phyloP scores from a whole-genome alignment of 148 eudicot species.

The Camellia sinensis region DNA sequence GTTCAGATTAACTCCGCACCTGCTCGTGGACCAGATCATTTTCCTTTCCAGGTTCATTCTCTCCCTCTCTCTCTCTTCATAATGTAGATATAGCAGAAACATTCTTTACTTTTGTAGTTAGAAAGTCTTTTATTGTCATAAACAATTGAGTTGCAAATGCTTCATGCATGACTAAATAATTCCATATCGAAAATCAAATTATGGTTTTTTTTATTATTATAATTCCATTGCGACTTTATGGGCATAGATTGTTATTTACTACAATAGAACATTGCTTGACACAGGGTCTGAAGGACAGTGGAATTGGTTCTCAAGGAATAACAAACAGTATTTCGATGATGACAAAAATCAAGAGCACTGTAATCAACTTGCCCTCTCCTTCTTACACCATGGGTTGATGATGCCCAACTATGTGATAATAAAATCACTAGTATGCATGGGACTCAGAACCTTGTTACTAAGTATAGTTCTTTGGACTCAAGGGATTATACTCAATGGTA shows the following conservation, averaged over 20 bases:
- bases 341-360: slow-evolving; percentile 93
- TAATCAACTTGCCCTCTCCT: slow-evolving; percentile 90
- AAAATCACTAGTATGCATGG: not conserved
- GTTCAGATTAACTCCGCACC: slow-evolving; percentile 73
- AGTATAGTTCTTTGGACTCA: not conserved
- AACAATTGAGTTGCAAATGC: not conserved
- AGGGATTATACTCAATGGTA: not conserved
- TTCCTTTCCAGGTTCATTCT: slow-evolving; percentile 59
- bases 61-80: not conserved
- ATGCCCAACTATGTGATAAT: not conserved
- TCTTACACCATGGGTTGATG: slow-evolving; percentile 80
- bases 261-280: not conserved
- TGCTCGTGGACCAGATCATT: slow-evolving; percentile 73
- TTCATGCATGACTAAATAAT: not conserved
- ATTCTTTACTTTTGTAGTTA: not conserved
- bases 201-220: not conserved
- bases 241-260: not conserved
- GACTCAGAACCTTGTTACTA: not conserved
- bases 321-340: slow-evolving; percentile 96
- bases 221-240: not conserved
- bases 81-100: not conserved
- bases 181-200: not conserved
- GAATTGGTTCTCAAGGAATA: slow-evolving; percentile 93
- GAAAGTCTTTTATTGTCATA: not conserved
- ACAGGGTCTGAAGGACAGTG: slow-evolving; percentile 95